phyloP scores from a whole-genome alignment of 2,329 filamentous ascomycete species.

The Curvularia verruculosa region DNA sequence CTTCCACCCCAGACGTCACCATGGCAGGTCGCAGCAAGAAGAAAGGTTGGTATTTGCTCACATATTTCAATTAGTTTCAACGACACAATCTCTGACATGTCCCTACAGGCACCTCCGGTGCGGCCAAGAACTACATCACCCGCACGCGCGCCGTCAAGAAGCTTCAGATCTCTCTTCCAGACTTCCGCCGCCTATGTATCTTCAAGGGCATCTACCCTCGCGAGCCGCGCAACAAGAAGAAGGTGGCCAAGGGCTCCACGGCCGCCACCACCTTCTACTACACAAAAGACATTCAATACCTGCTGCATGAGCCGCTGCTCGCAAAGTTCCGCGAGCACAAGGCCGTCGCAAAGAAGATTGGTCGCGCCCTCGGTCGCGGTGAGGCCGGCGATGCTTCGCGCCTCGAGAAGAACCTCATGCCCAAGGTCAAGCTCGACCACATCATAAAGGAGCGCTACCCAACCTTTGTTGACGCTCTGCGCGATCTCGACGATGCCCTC shows the following conservation, averaged over 20 bases:
- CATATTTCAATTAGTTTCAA: not conserved
- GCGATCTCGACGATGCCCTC: conserved; percentile 94
- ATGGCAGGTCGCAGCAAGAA: conserved; percentile 50
- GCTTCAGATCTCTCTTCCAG: conserved; percentile 93
- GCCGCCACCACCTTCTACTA: conserved; percentile 90
- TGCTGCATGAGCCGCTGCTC: conserved; percentile 93
- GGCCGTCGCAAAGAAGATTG: conserved; percentile 96
- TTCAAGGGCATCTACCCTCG: conserved; percentile 99
- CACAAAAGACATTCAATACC: conserved; percentile 96
- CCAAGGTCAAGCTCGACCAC: conserved; percentile 90
- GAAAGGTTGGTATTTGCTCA: conserved; percentile 65
- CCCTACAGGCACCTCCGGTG: conserved; percentile 73
- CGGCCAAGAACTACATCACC: conserved; percentile 98
- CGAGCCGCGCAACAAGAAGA: conserved; percentile 96
- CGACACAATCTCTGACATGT: conserved; percentile 21
- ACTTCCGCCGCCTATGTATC: conserved; percentile 98
- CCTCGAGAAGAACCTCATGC: conserved; percentile 88
- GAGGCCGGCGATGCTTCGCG: conserved; percentile 88
- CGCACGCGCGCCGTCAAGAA: conserved; percentile 96
- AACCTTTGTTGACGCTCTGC: conserved; percentile 90
- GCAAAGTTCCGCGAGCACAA: conserved; percentile 98
- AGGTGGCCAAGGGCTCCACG: conserved; percentile 89
- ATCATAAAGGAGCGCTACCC: conserved; percentile 98
- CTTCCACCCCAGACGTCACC: conserved; percentile 11
- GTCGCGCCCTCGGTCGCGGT: conserved; percentile 85